A percentile compares a stretch with the other conserved stretches of the same genome.
These are phyloP conservation scores for Geotrichum phurueaensis DNA, from an alignment of 1,139 yeast species.

Conservation along the genomic window DNA sequence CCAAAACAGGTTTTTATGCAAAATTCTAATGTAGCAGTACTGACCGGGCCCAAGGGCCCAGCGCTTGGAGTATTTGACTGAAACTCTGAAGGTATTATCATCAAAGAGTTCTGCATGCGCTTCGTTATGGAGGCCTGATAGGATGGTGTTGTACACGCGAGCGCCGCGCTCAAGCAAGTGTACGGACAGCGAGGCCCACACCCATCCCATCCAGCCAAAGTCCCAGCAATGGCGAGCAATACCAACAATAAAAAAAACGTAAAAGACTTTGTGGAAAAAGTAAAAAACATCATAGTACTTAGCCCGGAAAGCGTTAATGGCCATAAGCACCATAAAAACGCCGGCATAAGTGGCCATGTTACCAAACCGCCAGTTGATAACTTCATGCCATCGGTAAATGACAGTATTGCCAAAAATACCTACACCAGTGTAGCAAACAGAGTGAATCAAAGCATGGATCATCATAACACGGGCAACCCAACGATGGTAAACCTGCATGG, in stretches of 20 bases:
- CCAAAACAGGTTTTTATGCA: slow-evolving; percentile 38
- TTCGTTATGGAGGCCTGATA: slow-evolving; percentile 39
- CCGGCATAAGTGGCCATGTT: slow-evolving; percentile 39
- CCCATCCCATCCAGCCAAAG: slow-evolving; percentile 48
- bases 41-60: slow-evolving; percentile 53
- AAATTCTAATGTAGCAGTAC: slow-evolving; percentile 53
- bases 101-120: slow-evolving; percentile 35
- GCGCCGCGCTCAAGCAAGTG: slow-evolving; percentile 39
- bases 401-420: slow-evolving; percentile 36
- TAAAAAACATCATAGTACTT: slow-evolving; percentile 42
- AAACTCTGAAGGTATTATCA: slow-evolving; percentile 28
- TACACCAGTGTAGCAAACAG: slow-evolving; percentile 32
- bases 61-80: slow-evolving; percentile 26
- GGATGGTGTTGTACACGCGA: slow-evolving; percentile 34
- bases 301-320: slow-evolving; percentile 20
- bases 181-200: slow-evolving; percentile 35
- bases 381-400: slow-evolving; percentile 37
- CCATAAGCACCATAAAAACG: slow-evolving; percentile 32
- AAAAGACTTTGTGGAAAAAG: slow-evolving; percentile 35
- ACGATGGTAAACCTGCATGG: slow-evolving; percentile 57
- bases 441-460: slow-evolving; percentile 42
- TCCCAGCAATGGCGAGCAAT: slow-evolving; percentile 37
- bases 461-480: slow-evolving; percentile 55
- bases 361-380: slow-evolving; percentile 44
- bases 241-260: slow-evolving; percentile 42